Evolutionary conservation across 805 yeast genomes (phyloP), one percentile per base, ranked within the genome.

Genomic region (Saturnispora dispora): DNA sequence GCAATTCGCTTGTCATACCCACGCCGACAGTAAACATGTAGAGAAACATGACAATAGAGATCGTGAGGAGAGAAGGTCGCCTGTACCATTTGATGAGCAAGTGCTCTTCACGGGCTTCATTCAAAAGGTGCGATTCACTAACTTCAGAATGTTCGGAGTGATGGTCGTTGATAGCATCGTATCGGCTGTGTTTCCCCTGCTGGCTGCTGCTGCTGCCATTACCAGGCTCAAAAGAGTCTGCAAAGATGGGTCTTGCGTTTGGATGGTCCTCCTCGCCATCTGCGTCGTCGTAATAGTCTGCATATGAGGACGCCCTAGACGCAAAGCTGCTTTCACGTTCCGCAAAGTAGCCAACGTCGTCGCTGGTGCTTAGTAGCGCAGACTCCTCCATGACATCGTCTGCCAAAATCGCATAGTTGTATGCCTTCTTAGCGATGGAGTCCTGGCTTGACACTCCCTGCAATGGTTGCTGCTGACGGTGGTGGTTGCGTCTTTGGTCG

Each of bases 11-110:
- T 1, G 79, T 67, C 9, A 71, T n/a, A 3, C 70, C 57, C 8
- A 73, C 52, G 25, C 71, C 72, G 18, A 61, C 62, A 0, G 77
- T 66, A 47, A 80, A 60, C 8, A 81, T 69, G 51, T 67, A 64
- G 4, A 76, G 42, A 37, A 79, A 71, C 2, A 48, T 35, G 9
- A 48, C 51, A 75, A 43, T 1, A 73, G 62, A 2, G 11, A 83
- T 60, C 66, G 78, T 69, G n/a, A 66, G 57, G 8, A 80, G 65
- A 3, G 83, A 74, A 0, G 90, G 90, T 42, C 83, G 68, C 28
- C 68, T 69, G 50, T 74, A 65, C 85, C 87, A 82, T 18, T 71
- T 70, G 28, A 77, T 18, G 5, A 43, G 25, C 8, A 22, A 30
- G 39, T 53, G 42, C 4, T 45, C 20, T 9, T 53, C 51, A 30